Evolutionary conservation across 1,139 yeast genomes (phyloP).

Genomic region (Magnusiomyces starmeri): DNA sequence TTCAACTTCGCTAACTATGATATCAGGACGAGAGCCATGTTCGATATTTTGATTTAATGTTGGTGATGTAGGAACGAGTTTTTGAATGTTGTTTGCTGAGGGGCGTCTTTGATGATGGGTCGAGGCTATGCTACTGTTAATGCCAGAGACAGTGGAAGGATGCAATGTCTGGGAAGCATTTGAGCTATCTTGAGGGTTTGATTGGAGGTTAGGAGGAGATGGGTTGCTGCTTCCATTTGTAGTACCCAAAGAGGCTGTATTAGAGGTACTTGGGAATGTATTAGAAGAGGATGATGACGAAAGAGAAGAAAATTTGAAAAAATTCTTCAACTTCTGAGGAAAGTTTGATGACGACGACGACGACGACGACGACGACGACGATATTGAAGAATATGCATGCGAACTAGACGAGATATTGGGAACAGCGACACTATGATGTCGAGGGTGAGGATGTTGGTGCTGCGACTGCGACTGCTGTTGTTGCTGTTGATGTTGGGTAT

Average conservation of each 20-base stretch:
- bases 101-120: slow-evolving; percentile 1
- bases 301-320: slow-evolving; percentile 26
- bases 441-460: not conserved
- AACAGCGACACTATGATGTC: slow-evolving; percentile 9
- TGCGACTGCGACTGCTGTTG: slow-evolving; percentile 5
- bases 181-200: too few species aligned
- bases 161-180: too few species aligned
- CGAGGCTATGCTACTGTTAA: not conserved
- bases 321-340: slow-evolving; percentile 28
- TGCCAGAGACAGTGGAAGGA: too few species aligned
- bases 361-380: slow-evolving; percentile 16
- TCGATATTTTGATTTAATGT: not conserved
- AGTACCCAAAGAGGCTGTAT: too few species aligned
- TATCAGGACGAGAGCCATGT: too few species aligned
- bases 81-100: not conserved
- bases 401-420: not conserved
- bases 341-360: slow-evolving; percentile 18
- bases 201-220: not conserved
- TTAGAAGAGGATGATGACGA: slow-evolving; percentile 14
- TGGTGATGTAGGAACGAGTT: slow-evolving; percentile 3
- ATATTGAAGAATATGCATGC: slow-evolving; percentile 11
- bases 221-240: too few species aligned
- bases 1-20: not conserved
- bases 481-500: not conserved
- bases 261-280: too few species aligned